Evolutionary conservation across 2,329 filamentous ascomycete species (phyloP), one percentile per base, ranked within the genome.

Genomic region (Aspergillus uvarum): DNA sequence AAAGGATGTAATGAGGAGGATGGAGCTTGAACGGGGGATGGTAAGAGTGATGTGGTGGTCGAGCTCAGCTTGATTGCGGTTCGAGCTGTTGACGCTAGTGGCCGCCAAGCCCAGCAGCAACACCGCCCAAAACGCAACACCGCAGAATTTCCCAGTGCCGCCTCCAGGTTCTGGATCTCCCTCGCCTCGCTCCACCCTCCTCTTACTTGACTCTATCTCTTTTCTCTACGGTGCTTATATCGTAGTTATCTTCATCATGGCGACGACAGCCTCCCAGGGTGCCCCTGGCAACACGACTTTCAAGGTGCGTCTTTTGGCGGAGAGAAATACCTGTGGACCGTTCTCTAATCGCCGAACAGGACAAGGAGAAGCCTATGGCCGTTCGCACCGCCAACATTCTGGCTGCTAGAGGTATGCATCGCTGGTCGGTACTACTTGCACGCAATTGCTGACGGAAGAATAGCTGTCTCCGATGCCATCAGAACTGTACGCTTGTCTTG

Each of bases 301-400:
- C 82, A 89, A 87, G 79, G 86, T 87, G 72, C 58, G 74, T 64
- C 51, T 29, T 49, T 59, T 60, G 57, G 54, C 59, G 57, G 47
- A 63, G 58, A 56, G 65, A 69, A 65, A 60, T 67, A 44, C 67
- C 65, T 71, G 72, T 70, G 70, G 63, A 54, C 63, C 64, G 60
- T 66, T 65, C 68, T 73, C 76, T 83, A 70, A 84, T 73, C 65
- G 65, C 57, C 65, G 64, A 68, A 59, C 70, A 87, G 84, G 86
- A 88, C 77, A 99, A 97, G 87, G 95, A 97, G 83, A 99, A 99
- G 91, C 95, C 95, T 69, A 89, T 95, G 83, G 95, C 95, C 67
- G 95, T 99, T 67, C 90, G 95, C 70, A 93, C 91, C 66, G 91
- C 91, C 74, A 99, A 99, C 81, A 98, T 99, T 79, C 90, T 96